Conservation (phyloP, 371 early-diverging fungal genomes). For the Syncephalis plumigaleata region DNA sequence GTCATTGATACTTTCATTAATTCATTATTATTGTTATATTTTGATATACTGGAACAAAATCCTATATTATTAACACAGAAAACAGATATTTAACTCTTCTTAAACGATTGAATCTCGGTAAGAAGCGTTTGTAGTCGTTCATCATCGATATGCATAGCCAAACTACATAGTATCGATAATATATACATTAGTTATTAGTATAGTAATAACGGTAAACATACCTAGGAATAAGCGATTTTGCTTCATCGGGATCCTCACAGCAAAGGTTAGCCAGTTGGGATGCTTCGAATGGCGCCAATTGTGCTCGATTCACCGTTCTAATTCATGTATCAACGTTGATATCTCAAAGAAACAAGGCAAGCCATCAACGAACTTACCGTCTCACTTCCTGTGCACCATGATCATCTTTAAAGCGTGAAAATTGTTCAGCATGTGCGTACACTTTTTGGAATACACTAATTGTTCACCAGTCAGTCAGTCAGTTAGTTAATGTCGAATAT, state of each 20-base stretch:
- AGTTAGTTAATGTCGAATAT: too few species aligned
- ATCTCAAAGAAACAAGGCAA: not conserved
- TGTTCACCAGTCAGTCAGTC: not conserved
- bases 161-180: not conserved
- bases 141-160: not conserved
- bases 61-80: too few species aligned
- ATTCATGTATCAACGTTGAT: not conserved
- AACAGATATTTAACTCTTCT: not conserved
- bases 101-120: not conserved
- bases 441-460: slow-evolving; percentile 57
- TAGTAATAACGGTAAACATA: slow-evolving; percentile 8
- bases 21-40: too few species aligned
- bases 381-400: slow-evolving; percentile 75
- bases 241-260: slow-evolving; percentile 78
- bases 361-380: slow-evolving; percentile 25
- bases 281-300: slow-evolving; percentile 60
- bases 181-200: too few species aligned
- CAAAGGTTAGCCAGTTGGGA: slow-evolving; percentile 80
- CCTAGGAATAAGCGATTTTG: slow-evolving; percentile 69
- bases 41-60: too few species aligned
- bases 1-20: too few species aligned
- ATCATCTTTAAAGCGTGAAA: slow-evolving; percentile 64
- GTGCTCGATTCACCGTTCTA: slow-evolving; percentile 13
- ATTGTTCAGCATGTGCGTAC: slow-evolving; percentile 58
- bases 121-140: not conserved